Evolutionary conservation across 371 early-diverging fungal genomes (phyloP).

Genomic region (Syncephalastrum sp.): DNA sequence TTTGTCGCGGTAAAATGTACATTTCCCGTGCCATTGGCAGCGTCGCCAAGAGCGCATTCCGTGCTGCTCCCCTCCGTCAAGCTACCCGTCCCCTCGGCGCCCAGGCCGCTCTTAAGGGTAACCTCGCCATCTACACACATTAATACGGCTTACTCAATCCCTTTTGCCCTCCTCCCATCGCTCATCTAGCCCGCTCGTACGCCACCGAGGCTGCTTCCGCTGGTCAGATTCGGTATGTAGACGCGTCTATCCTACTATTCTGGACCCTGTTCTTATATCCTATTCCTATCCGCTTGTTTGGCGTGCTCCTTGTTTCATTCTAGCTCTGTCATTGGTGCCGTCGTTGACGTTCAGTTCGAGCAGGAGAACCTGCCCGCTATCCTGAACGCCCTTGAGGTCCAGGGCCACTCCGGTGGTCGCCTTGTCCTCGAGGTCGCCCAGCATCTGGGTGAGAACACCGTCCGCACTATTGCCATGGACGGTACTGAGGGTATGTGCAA

Average conservation of each 20-base stretch:
- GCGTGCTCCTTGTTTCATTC: not conserved
- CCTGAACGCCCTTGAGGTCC: conserved; percentile 95
- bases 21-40: conserved; percentile 36
- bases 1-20: conserved; percentile 16
- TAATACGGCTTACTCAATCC: conserved; percentile 2
- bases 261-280: not conserved
- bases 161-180: conserved; percentile 3
- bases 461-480: conserved; percentile 65
- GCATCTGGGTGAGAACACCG: conserved; percentile 98
- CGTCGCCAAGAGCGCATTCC: conserved; percentile 31
- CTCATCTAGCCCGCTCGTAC: conserved; percentile 32
- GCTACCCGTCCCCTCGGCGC: conserved; percentile 26
- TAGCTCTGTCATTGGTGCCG: conserved; percentile 90
- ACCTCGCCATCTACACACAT: not conserved
- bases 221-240: conserved; percentile 55
- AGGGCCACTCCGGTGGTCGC: conserved; percentile 75
- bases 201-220: conserved; percentile 34
- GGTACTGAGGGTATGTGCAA: not conserved
- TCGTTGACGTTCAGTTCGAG: conserved; percentile 97
- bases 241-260: not conserved
- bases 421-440: conserved; percentile 96
- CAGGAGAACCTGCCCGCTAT: conserved; percentile 90
- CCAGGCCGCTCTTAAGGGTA: conserved; percentile 23
- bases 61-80: conserved; percentile 26
- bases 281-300: too few relatives aligned